These are phyloP conservation scores for Hirsutella minnesotensis DNA, from an alignment of 2,329 filamentous ascomycete genomes.

Conservation along the genomic window DNA sequence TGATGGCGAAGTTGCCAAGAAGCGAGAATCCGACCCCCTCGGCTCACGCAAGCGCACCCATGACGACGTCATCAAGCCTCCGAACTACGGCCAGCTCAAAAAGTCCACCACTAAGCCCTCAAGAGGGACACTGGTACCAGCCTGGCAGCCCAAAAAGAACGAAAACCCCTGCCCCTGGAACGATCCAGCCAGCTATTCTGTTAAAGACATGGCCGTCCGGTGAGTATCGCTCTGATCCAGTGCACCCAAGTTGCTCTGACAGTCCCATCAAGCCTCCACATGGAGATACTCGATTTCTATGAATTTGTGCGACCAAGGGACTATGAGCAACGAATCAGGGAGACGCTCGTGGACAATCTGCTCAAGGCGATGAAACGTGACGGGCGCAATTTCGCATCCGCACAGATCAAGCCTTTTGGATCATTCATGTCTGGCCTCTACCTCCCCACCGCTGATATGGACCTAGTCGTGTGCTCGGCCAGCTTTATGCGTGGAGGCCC, in stretches of 20 bases:
- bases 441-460: conserved; percentile 73
- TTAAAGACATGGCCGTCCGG: conserved; percentile 43
- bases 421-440: conserved; percentile 79
- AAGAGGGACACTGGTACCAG: conserved; percentile 35
- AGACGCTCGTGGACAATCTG: conserved; percentile 60
- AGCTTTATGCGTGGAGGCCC: conserved; percentile 43
- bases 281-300: conserved; percentile 84
- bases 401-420: conserved; percentile 68
- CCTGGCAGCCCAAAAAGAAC: conserved; percentile 36
- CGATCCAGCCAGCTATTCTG: conserved; percentile 39
- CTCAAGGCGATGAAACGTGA: conserved; percentile 42
- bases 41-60: conserved; percentile 64
- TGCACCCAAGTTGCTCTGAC: not conserved
- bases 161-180: conserved; percentile 53
- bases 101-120: conserved; percentile 35
- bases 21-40: conserved; percentile 30
- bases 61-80: conserved; percentile 53
- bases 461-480: conserved; percentile 64
- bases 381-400: conserved; percentile 39
- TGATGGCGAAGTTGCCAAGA: not conserved
- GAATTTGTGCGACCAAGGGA: conserved; percentile 65
- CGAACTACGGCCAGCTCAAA: conserved; percentile 39
- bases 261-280: conserved; percentile 54
- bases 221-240: conserved; percentile 15
- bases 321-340: conserved; percentile 67